phyloP scores from a whole-genome alignment of 192 early-diverging fungal species.

The Backusella sp. region DNA sequence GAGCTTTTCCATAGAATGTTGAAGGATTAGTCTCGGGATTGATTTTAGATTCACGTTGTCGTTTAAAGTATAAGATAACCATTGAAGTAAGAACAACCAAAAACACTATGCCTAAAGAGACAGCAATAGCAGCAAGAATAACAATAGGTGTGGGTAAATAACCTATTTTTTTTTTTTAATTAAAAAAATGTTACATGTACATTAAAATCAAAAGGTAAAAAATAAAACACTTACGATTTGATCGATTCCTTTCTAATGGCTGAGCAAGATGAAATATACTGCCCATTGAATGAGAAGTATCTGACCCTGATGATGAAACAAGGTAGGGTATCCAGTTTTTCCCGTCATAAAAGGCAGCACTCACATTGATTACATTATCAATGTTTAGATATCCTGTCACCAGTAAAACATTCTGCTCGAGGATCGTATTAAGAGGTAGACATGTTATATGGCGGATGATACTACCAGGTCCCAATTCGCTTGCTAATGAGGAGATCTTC shows the following conservation, averaged over 20 bases:
- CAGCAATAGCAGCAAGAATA: conserved; percentile 64
- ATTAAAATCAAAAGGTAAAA: not conserved
- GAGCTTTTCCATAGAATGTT: conserved; percentile 34
- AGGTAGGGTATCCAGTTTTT: conserved; percentile 45
- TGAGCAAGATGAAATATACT: conserved; percentile 25
- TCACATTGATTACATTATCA: conserved; percentile 37
- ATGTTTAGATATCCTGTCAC: conserved; percentile 45
- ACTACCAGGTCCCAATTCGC: conserved; percentile 24
- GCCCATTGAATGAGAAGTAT: conserved; percentile 17
- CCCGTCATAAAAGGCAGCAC: conserved; percentile 52
- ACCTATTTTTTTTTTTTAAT: conserved; percentile 15
- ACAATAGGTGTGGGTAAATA: conserved; percentile 56
- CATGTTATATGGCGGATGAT: conserved; percentile 19
- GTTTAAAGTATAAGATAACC: conserved; percentile 40
- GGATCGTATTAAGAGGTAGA: not conserved
- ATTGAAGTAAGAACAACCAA: conserved; percentile 64
- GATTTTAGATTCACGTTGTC: conserved; percentile 20
- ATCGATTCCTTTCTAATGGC: not conserved
- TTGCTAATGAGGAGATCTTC: not conserved
- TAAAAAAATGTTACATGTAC: not conserved
- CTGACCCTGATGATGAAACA: conserved; percentile 30
- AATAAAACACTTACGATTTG: conserved; percentile 14
- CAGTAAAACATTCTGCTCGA: conserved; percentile 33
- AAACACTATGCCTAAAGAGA: conserved; percentile 62
- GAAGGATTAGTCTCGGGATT: conserved; percentile 16